A percentile compares a stretch with the other conserved stretches of the same genome.
phyloP scores from a whole-genome alignment of 257 asterid genomes.

The Solanum chmielewskii region DNA sequence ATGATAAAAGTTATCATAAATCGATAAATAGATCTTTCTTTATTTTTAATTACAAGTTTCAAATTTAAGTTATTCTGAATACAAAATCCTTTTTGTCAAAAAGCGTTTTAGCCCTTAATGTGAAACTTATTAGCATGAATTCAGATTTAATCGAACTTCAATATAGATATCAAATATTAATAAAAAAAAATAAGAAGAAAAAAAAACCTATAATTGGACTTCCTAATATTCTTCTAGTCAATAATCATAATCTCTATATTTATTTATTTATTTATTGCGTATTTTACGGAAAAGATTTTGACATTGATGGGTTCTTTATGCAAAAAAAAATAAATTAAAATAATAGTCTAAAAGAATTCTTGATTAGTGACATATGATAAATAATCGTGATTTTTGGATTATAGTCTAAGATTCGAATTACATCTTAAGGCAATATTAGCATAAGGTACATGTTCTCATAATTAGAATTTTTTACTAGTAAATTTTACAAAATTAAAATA shows the following conservation, averaged over 20 bases:
- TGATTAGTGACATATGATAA: not conserved
- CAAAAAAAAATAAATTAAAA: not conserved
- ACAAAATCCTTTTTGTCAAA: not conserved
- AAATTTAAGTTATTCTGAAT: not conserved
- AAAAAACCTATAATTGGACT: not conserved
- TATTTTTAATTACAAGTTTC: not conserved
- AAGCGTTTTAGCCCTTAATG: not conserved
- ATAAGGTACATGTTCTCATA: not conserved
- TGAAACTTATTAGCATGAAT: accelerated
- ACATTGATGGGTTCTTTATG: not conserved
- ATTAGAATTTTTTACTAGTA: not conserved
- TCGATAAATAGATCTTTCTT: not conserved
- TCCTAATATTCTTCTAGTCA: not conserved
- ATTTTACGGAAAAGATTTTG: not conserved
- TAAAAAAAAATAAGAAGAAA: not conserved
- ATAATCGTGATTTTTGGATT: not conserved
- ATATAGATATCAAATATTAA: not conserved
- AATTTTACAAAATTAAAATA: not conserved
- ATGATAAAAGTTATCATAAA: not conserved
- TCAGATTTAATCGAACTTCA: not conserved
- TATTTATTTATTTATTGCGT: not conserved
- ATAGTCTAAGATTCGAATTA: not conserved
- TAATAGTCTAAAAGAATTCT: not conserved
- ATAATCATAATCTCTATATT: not conserved
- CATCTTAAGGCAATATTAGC: not conserved